phyloP scores from a whole-genome alignment of 306 rosid species.

The Sechiopsis laciniata region DNA sequence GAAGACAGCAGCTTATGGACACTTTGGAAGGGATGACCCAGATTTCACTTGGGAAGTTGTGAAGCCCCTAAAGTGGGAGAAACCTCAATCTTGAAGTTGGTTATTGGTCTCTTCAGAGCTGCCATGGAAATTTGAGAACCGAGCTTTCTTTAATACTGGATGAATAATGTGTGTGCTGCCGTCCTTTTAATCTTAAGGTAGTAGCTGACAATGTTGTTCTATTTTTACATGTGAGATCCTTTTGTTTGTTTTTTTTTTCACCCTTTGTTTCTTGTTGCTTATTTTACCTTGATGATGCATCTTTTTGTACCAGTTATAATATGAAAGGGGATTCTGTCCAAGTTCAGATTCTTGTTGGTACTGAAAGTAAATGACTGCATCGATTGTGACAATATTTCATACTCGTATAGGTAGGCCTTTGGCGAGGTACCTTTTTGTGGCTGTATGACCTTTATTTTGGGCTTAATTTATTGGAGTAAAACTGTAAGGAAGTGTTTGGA shows the following conservation, averaged over 20 bases:
- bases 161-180: constrained; percentile 19
- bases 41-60: constrained; percentile 59
- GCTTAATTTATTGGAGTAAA: neutral
- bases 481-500: too few species aligned
- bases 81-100: constrained; percentile 21
- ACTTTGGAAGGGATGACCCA: constrained; percentile 24
- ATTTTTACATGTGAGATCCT: neutral
- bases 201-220: constrained; percentile 13
- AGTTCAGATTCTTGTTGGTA: neutral
- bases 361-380: neutral
- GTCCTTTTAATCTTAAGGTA: neutral
- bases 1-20: constrained; percentile 26
- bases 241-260: too few species aligned
- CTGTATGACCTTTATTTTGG: neutral
- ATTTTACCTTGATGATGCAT: neutral
- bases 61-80: constrained; percentile 49
- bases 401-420: neutral
- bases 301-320: constrained; percentile 10
- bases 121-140: neutral
- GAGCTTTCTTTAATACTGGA: neutral
- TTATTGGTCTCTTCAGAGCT: neutral
- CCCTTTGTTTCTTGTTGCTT: too few species aligned
- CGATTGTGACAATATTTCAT: neutral
- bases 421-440: neutral
- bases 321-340: constrained; percentile 2